Conservation (phyloP, 2,329 filamentous ascomycete genomes). For the Tolypocladium inflatum region DNA sequence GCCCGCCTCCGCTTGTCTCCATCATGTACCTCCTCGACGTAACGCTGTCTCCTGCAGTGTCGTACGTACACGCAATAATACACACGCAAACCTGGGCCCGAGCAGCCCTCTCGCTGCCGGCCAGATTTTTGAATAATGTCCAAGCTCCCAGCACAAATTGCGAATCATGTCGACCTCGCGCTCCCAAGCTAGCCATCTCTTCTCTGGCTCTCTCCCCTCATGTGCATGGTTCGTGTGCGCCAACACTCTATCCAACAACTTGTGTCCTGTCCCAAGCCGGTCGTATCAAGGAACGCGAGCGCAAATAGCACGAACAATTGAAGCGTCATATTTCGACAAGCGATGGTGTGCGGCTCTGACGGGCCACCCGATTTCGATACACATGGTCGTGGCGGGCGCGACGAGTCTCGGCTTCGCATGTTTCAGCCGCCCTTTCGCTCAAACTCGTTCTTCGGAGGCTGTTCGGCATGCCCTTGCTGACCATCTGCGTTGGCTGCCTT, state of each 20-base stretch:
- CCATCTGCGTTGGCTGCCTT: conserved; percentile 29
- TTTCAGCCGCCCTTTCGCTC: conserved; percentile 54
- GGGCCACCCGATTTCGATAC: not conserved
- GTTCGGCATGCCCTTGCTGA: conserved; percentile 34
- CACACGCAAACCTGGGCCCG: not conserved
- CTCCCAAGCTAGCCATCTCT: not conserved
- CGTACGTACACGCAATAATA: not conserved
- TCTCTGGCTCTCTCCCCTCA: not conserved
- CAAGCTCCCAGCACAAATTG: not conserved
- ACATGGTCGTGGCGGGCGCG: not conserved
- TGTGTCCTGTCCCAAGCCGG: not conserved
- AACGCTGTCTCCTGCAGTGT: not conserved
- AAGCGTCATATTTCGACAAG: not conserved
- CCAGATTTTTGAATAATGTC: not conserved
- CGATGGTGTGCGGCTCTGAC: not conserved
- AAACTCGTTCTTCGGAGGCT: conserved; percentile 46
- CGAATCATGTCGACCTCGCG: not conserved
- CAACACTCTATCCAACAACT: not conserved
- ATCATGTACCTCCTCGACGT: not conserved
- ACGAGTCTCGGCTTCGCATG: not conserved
- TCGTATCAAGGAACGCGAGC: not conserved
- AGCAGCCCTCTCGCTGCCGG: not conserved
- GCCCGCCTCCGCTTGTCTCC: not conserved
- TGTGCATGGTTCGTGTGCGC: not conserved
- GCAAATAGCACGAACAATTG: not conserved